These are phyloP conservation scores for Akanthomyces lecanii DNA, from an alignment of 2,329 filamentous ascomycete species.

Conservation along the genomic window DNA sequence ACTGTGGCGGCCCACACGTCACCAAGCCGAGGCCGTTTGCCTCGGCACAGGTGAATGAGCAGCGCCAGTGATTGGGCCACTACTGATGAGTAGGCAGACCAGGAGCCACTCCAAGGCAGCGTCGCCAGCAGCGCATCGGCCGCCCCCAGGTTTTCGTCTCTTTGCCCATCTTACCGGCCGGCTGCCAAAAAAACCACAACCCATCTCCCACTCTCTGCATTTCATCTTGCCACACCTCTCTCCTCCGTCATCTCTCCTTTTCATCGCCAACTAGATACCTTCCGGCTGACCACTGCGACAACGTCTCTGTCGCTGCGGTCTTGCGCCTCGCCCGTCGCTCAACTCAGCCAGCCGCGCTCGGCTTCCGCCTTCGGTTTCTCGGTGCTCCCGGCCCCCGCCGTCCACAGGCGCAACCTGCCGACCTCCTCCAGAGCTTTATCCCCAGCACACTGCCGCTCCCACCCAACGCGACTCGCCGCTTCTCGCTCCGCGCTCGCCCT, in stretches of 20 bases:
- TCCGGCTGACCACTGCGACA: background rate
- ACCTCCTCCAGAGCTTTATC: slow-evolving; percentile 2
- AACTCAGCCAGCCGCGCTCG: background rate
- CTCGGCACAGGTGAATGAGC: slow-evolving; percentile 10
- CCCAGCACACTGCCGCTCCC: background rate
- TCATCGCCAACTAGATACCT: background rate
- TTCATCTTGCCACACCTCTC: background rate
- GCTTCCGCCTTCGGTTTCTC: slow-evolving; percentile 8
- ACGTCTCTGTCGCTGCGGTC: background rate
- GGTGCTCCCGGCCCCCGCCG: slow-evolving; percentile 12
- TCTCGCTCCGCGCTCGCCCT: background rate
- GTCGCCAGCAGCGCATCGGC: background rate
- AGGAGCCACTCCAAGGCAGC: too few relatives aligned
- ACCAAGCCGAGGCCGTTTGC: slow-evolving; percentile 1
- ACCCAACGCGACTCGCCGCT: slow-evolving; percentile 7
- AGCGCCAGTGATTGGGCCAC: background rate
- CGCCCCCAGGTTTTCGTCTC: background rate
- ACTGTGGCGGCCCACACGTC: background rate
- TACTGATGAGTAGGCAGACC: background rate
- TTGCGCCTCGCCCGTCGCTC: background rate
- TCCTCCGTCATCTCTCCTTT: background rate
- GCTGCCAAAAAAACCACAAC: background rate
- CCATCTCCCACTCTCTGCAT: background rate
- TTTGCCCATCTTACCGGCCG: background rate
- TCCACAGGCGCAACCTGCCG: slow-evolving; percentile 12